phyloP scores from a whole-genome alignment of 108 stramenopile species.

The Conticribra weissflogii region DNA sequence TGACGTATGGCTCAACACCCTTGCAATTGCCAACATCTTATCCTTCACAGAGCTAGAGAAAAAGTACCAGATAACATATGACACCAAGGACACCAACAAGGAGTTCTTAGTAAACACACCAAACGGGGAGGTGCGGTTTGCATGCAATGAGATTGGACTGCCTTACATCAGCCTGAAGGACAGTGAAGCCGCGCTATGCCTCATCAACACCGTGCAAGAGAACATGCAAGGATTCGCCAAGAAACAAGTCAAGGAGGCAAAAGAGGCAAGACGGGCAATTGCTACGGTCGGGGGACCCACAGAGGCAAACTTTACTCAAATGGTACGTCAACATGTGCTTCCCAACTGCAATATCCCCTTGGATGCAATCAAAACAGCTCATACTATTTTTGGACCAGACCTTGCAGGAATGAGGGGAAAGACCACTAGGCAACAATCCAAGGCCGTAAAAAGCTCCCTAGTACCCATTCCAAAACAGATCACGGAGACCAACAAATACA shows the following conservation, averaged over 20 bases:
- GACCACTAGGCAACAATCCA: constrained; percentile 13
- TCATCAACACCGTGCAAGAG: constrained; percentile 22
- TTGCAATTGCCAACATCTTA: constrained; percentile 35
- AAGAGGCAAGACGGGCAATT: constrained; percentile 17
- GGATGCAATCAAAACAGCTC: constrained; percentile 16
- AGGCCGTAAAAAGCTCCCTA: constrained; percentile 14
- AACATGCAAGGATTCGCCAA: constrained; percentile 35
- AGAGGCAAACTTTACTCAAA: constrained; percentile 5
- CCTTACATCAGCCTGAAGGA: constrained; percentile 9
- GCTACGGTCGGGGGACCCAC: constrained; percentile 22
- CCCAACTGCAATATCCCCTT: constrained; percentile 30
- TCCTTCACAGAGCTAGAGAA: constrained; percentile 14
- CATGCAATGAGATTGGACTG: constrained; percentile 8
- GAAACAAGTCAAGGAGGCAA: constrained; percentile 18
- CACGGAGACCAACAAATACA: constrained; percentile 8
- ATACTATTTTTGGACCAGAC: constrained; percentile 35
- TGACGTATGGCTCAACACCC: constrained; percentile 18
- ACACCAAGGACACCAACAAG: background rate
- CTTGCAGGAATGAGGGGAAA: constrained; percentile 35
- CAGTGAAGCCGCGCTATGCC: background rate
- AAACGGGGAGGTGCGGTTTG: constrained; percentile 5
- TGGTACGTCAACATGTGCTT: constrained; percentile 28
- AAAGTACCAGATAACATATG: constrained; percentile 18
- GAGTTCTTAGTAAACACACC: constrained; percentile 22
- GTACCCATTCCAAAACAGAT: constrained; percentile 24